Percentiles rank a stretch among this genome's conserved stretches.
Evolutionary conservation across 2,329 filamentous ascomycete genomes (phyloP).

Genomic region (Berkeleyomyces rouxiae): DNA sequence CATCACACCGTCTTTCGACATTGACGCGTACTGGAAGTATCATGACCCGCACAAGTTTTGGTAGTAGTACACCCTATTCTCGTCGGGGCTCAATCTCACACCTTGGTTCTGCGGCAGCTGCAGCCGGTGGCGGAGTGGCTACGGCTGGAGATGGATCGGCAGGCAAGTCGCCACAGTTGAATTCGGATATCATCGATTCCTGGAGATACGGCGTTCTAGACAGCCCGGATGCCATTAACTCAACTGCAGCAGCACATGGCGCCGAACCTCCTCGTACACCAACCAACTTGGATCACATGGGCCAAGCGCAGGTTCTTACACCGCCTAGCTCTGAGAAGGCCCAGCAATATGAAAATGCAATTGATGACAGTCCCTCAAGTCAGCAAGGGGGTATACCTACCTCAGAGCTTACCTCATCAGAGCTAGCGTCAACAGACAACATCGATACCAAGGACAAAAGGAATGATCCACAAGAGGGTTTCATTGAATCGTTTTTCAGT

Average conservation of each 20-base stretch:
- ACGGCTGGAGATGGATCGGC: not conserved
- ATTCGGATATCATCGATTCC: conserved; percentile 62
- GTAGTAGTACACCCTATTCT: conserved; percentile 30
- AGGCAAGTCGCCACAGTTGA: conserved; percentile 18
- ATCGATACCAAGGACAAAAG: not conserved
- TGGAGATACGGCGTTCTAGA: conserved; percentile 55
- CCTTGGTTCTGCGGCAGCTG: conserved; percentile 20
- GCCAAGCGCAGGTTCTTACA: not conserved
- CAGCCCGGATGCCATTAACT: conserved; percentile 22
- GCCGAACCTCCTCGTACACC: not conserved
- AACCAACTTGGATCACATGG: not conserved
- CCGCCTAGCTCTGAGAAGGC: conserved; percentile 1
- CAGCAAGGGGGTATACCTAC: not conserved
- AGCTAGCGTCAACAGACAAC: not conserved
- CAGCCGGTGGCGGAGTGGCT: conserved; percentile 16
- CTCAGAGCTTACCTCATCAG: not conserved
- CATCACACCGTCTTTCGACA: conserved; percentile 57
- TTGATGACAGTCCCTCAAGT: not conserved
- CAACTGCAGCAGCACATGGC: conserved; percentile 19
- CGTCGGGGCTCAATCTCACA: conserved; percentile 35
- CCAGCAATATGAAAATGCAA: not conserved
- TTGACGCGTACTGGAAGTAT: conserved; percentile 43
- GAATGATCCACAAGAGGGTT: not conserved
- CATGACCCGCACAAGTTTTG: conserved; percentile 34
- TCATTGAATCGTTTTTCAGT: conserved; percentile 3